Base-by-base conservation (phyloP, 2,329 filamentous ascomycete species). In the Venturia carpophila region DNA sequence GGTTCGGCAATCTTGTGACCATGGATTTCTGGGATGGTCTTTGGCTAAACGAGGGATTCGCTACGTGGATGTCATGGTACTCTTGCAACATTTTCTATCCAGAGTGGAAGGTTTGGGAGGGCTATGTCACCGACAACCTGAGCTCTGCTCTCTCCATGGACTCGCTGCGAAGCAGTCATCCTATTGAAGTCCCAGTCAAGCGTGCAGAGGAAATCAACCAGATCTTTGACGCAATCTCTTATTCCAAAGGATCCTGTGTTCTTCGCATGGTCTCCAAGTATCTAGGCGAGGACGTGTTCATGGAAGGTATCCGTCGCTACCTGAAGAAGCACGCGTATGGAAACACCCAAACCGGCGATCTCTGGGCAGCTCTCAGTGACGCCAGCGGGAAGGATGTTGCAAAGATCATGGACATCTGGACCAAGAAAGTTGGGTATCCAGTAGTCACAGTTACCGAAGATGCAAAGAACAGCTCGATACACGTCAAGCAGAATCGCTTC, bases 11-110 rank as follows among this genome's bases (percentile, higher is more conserved):
- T 79, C 80, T 97, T 64, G 93, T 97, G 37, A 97, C 93, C 64
- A 97, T 97, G 92, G 92, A 96, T 76, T 97, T 95, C 83, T 97
- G 93, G 93, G 92, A 97, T 76, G 93, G 92, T 64, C 80, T 97
- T 9, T 97, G 93, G 93, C 84, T 97, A 64, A 97, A 97, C 75
- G 91, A 95, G 76, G 91, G 91, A 43, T 95, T 95, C 71, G 91
- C 91, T 41, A 95, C 91, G 47, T 91, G 90, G 87, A 92, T 94
- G 90, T 92, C 90, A 67, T 89, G 91, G 91, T 94, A 94, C 78
- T 92, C 90, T 55, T 95, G 91, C 83, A 93, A 97, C 75, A 84
- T 84, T 66, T 97, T 97, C 81, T 97, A 92, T 78, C 93, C 93
- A 10, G 93, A 97, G 76, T 97, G 93, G 93, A 96, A 96, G 78